These are phyloP conservation scores for Achlya hypogyna DNA, from an alignment of 352 stramenopile species.

Conservation along the genomic window DNA sequence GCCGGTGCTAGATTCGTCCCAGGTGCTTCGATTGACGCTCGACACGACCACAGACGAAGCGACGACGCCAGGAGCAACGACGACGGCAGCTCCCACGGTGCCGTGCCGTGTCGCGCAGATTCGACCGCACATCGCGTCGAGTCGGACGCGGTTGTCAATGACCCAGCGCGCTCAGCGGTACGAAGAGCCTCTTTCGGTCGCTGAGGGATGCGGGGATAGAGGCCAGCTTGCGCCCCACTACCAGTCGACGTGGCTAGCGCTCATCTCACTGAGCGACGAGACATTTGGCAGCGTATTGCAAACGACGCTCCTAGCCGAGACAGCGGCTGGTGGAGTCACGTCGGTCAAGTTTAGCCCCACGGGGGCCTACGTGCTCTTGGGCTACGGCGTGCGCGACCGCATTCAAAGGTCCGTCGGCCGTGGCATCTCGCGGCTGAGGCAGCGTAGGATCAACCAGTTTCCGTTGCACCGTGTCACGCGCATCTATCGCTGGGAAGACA, in stretches of 20 bases:
- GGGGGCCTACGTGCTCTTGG: constrained; percentile 74
- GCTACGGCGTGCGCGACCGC: constrained; percentile 77
- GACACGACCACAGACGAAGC: background rate
- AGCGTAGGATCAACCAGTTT: constrained; percentile 60
- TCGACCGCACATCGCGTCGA: constrained; percentile 75
- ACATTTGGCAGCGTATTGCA: constrained; percentile 71
- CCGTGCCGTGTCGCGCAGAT: constrained; percentile 38
- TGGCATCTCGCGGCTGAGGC: background rate
- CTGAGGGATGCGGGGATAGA: background rate
- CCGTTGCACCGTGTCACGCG: constrained; percentile 75
- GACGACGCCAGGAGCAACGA: background rate
- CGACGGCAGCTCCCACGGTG: background rate
- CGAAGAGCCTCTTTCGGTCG: background rate
- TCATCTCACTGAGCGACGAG: constrained; percentile 70
- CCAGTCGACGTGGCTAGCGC: constrained; percentile 76
- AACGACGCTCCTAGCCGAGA: constrained; percentile 72
- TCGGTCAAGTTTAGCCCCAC: constrained; percentile 86
- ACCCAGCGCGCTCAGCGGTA: constrained; percentile 59
- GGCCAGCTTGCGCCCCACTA: constrained; percentile 66
- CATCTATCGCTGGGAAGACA: constrained; percentile 86
- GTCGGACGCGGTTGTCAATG: constrained; percentile 61
- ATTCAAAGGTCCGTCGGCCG: constrained; percentile 50
- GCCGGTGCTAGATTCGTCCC: background rate
- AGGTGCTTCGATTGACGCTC: background rate
- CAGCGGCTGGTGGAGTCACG: constrained; percentile 72